phyloP scores from a whole-genome alignment of 2,329 filamentous ascomycete species.

The Ophiosphaerella korrae region DNA sequence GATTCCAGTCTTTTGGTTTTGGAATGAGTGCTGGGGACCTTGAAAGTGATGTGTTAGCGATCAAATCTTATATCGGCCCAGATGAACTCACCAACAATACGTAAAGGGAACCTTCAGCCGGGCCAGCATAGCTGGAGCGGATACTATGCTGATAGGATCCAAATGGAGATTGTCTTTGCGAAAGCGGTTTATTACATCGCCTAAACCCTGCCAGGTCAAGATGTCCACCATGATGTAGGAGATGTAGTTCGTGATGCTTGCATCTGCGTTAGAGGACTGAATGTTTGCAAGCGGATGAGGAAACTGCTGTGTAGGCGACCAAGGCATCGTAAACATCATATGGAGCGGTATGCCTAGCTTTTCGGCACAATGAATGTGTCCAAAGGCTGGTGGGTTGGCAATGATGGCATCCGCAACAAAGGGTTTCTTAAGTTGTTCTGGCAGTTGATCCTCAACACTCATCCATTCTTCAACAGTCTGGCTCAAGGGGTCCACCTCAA shows the following conservation, averaged over 20 bases:
- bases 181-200: constrained; percentile 89
- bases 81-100: constrained; percentile 74
- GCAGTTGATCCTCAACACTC: constrained; percentile 45
- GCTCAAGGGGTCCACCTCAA: constrained; percentile 56
- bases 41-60: neutral
- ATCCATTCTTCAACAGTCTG: constrained; percentile 60
- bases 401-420: constrained; percentile 86
- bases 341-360: constrained; percentile 76
- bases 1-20: constrained; percentile 54
- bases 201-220: constrained; percentile 91
- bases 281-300: constrained; percentile 87
- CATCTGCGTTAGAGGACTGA: constrained; percentile 74
- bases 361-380: constrained; percentile 75
- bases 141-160: constrained; percentile 77
- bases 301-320: constrained; percentile 83
- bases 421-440: constrained; percentile 53
- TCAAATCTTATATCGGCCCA: neutral
- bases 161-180: constrained; percentile 75
- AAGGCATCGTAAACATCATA: constrained; percentile 96
- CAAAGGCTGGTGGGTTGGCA: constrained; percentile 78
- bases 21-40: constrained; percentile 51
- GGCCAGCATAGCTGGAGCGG: constrained; percentile 79
- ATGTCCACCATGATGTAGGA: constrained; percentile 86
- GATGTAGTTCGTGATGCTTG: constrained; percentile 78
- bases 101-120: constrained; percentile 81